Conservation (phyloP, 768 basidiomycete genomes). For the Tylopilus sp. region DNA sequence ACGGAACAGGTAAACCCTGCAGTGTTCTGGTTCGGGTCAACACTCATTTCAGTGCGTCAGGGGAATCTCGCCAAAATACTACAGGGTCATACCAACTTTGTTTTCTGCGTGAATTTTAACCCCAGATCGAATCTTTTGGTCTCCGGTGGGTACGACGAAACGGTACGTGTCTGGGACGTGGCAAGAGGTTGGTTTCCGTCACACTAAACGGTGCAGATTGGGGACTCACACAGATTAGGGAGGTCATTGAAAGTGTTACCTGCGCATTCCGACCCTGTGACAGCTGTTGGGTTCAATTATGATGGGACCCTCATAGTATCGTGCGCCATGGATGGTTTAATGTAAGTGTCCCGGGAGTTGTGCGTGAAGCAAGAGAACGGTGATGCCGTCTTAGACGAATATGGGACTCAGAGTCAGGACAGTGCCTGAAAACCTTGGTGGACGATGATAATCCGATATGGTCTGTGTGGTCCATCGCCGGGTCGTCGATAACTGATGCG, state of each 20-base stretch:
- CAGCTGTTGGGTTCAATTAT: constrained; percentile 88
- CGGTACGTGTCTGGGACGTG: constrained; percentile 95
- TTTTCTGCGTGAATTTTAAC: constrained; percentile 91
- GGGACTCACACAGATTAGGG: constrained; percentile 42
- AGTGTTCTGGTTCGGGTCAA: background rate
- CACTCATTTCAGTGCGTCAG: constrained; percentile 31
- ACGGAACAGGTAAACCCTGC: constrained; percentile 51
- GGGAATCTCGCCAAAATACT: constrained; percentile 62
- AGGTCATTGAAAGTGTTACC: constrained; percentile 84
- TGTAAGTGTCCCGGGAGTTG: constrained; percentile 50
- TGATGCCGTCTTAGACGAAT: constrained; percentile 63
- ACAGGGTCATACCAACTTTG: constrained; percentile 87
- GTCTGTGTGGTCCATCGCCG: constrained; percentile 36
- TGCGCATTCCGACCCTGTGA: constrained; percentile 97
- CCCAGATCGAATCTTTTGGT: constrained; percentile 88
- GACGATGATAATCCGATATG: constrained; percentile 96
- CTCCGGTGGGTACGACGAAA: constrained; percentile 94
- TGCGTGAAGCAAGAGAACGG: background rate
- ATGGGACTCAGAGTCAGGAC: constrained; percentile 96
- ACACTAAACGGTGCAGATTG: background rate
- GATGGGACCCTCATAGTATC: constrained; percentile 95
- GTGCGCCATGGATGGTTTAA: constrained; percentile 94
- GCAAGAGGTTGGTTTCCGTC: constrained; percentile 57
- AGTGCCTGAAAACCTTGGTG: constrained; percentile 95
- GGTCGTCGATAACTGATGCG: constrained; percentile 6